A percentile compares a stretch with the other conserved stretches of the same genome.
Evolutionary conservation across 2,329 filamentous ascomycete species (phyloP).

Genomic region (Sordariomycetes sp.): DNA sequence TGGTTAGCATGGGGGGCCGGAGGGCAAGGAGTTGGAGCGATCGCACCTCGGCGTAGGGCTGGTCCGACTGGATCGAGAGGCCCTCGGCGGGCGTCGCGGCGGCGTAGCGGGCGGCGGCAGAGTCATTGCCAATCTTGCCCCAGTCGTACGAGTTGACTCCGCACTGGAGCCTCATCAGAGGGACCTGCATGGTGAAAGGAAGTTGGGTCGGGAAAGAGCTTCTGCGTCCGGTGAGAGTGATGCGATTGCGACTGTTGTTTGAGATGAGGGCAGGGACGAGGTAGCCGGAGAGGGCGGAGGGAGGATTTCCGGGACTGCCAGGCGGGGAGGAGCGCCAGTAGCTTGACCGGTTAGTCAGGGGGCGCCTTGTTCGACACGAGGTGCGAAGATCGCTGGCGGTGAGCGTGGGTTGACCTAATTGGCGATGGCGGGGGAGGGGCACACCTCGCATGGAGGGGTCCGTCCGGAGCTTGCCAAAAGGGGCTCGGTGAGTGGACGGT

Average conservation of each 20-base stretch:
- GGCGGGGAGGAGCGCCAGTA: background rate
- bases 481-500: background rate
- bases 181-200: constrained; percentile 49
- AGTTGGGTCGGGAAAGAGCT: background rate
- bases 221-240: background rate
- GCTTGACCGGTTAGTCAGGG: background rate
- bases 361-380: background rate
- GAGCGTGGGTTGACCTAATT: background rate
- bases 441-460: background rate
- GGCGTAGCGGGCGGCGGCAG: constrained; percentile 80
- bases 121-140: constrained; percentile 84
- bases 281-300: background rate
- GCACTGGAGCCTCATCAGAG: constrained; percentile 73
- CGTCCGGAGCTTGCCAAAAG: background rate
- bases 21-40: background rate
- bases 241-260: background rate
- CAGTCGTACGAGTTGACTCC: constrained; percentile 98
- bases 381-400: background rate
- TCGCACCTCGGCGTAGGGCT: constrained; percentile 83
- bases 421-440: background rate
- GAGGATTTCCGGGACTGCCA: background rate
- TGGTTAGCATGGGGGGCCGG: background rate
- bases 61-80: constrained; percentile 70
- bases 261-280: background rate
- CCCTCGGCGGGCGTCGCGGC: constrained; percentile 65